Evolutionary conservation across 2,329 filamentous ascomycete genomes (phyloP).

Genomic region (Cladophialophora bantiana): DNA sequence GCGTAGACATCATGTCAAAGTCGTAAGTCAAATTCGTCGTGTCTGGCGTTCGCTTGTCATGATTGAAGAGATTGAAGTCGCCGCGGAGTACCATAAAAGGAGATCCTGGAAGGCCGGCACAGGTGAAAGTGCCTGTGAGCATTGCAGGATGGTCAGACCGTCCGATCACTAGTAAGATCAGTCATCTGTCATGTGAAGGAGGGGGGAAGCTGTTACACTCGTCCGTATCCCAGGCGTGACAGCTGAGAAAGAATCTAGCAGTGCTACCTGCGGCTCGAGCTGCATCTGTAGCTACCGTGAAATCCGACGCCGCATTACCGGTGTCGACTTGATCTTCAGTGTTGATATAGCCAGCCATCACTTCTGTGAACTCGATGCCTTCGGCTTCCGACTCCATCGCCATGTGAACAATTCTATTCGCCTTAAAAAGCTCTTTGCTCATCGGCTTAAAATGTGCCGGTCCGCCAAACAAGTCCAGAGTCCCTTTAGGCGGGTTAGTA

Average conservation of each 20-base stretch:
- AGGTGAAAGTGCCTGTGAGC: constrained; percentile 22
- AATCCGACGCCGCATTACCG: constrained; percentile 46
- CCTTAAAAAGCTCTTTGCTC: constrained; percentile 50
- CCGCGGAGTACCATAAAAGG: constrained; percentile 21
- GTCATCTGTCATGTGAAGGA: not conserved
- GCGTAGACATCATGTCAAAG: constrained; percentile 20
- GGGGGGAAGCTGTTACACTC: not conserved
- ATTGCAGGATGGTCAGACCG: constrained; percentile 20
- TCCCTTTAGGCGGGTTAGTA: constrained; percentile 13
- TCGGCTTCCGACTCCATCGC: constrained; percentile 47
- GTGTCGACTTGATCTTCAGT: constrained; percentile 54
- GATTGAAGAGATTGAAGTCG: constrained; percentile 19
- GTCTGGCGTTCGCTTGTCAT: constrained; percentile 17
- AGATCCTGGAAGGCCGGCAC: constrained; percentile 19
- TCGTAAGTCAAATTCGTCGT: constrained; percentile 20
- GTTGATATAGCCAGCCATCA: constrained; percentile 67
- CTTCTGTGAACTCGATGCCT: constrained; percentile 68
- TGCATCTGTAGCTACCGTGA: constrained; percentile 60
- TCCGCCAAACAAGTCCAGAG: constrained; percentile 62
- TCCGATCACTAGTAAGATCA: constrained; percentile 15
- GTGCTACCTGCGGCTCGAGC: constrained; percentile 63
- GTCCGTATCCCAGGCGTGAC: constrained; percentile 62
- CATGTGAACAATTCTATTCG: constrained; percentile 49
- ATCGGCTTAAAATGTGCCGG: constrained; percentile 51
- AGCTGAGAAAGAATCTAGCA: constrained; percentile 66